phyloP scores from a whole-genome alignment of 169 alveolate species.

The Plasmodium gaboni region DNA sequence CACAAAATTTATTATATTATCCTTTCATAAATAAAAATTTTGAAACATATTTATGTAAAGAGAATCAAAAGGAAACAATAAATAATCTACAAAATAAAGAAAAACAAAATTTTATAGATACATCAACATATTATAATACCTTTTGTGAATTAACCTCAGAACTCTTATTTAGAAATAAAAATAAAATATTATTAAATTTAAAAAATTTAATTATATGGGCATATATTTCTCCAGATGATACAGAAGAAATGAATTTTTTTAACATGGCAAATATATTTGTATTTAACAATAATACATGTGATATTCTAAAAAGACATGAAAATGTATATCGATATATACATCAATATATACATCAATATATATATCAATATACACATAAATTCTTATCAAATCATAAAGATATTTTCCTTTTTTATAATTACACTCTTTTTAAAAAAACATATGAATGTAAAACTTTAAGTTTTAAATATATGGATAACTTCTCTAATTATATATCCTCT shows the following conservation, averaged over 20 bases:
- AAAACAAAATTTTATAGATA: neutral
- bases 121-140: neutral
- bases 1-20: too few species aligned
- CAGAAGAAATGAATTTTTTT: slow-evolving; percentile 57
- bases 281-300: slow-evolving; percentile 15
- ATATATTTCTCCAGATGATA: slow-evolving; percentile 35
- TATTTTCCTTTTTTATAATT: too few species aligned
- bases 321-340: slow-evolving; percentile 18
- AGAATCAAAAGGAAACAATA: too few species aligned
- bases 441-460: slow-evolving; percentile 21
- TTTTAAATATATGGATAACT: neutral
- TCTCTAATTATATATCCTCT: neutral
- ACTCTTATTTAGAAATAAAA: neutral
- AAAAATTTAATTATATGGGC: slow-evolving; percentile 61
- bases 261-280: slow-evolving; percentile 37
- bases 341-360: slow-evolving; percentile 19
- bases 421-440: slow-evolving; percentile 7
- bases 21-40: too few species aligned
- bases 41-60: too few species aligned
- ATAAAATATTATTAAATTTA: slow-evolving; percentile 18
- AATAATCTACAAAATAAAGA: neutral
- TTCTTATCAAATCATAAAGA: slow-evolving; percentile 45
- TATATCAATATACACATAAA: slow-evolving; percentile 20
- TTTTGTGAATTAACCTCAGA: neutral
- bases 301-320: slow-evolving; percentile 3